A percentile compares a stretch with the other conserved stretches of the same genome.
phyloP scores from a whole-genome alignment of 2,329 filamentous ascomycete species.

The Alternaria rosae region DNA sequence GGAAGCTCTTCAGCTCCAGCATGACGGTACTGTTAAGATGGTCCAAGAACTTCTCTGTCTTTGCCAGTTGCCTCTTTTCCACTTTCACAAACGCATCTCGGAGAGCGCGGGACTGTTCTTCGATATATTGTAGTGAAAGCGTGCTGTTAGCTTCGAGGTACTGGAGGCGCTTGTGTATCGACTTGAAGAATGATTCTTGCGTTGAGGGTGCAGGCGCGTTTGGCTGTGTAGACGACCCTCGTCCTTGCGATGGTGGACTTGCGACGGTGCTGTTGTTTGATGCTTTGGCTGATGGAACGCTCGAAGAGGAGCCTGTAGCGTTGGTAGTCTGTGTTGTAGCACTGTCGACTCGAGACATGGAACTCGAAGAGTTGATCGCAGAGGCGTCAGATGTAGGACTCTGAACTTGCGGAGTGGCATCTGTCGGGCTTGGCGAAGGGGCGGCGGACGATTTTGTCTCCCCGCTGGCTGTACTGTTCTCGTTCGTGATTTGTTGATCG shows the following conservation, averaged over 20 bases:
- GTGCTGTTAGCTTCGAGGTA: slow-evolving; percentile 93
- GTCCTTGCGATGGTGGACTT: slow-evolving; percentile 26
- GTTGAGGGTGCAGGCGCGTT: slow-evolving; percentile 75
- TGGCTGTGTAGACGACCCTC: slow-evolving; percentile 55
- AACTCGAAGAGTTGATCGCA: slow-evolving; percentile 5
- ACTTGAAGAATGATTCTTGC: slow-evolving; percentile 98
- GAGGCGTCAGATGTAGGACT: slow-evolving; percentile 11
- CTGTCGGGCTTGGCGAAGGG: neutral
- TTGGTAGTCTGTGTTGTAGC: slow-evolving; percentile 16
- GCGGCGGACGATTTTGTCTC: neutral
- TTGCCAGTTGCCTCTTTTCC: slow-evolving; percentile 85
- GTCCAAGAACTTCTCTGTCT: slow-evolving; percentile 81
- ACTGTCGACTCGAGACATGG: slow-evolving; percentile 15
- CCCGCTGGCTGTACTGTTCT: neutral
- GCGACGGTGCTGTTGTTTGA: slow-evolving; percentile 28
- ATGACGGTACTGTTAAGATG: slow-evolving; percentile 88
- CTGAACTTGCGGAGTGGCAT: slow-evolving; percentile 2
- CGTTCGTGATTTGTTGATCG: neutral
- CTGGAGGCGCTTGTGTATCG: slow-evolving; percentile 89
- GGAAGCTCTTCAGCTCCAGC: slow-evolving; percentile 65
- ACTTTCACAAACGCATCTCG: slow-evolving; percentile 86
- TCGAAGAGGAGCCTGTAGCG: slow-evolving; percentile 19
- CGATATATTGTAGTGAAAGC: slow-evolving; percentile 91
- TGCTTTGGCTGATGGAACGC: slow-evolving; percentile 17
- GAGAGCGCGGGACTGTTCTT: slow-evolving; percentile 90